Percentiles rank a stretch among this genome's conserved stretches.
These are phyloP conservation scores for Candida maris DNA, from an alignment of 805 yeast species.

Conservation along the genomic window DNA sequence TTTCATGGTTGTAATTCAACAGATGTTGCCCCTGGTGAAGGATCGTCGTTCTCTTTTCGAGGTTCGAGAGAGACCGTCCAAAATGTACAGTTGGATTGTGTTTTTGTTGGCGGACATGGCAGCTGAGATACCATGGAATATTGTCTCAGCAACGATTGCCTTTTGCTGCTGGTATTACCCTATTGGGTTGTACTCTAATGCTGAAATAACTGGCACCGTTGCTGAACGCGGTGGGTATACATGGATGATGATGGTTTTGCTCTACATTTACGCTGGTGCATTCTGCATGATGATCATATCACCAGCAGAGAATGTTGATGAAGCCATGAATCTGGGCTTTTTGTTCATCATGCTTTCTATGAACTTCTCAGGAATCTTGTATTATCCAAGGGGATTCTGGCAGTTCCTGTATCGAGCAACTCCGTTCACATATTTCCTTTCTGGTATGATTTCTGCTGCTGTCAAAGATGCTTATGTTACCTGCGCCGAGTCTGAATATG, in stretches of 20 bases:
- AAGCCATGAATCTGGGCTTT: slow-evolving; percentile 54
- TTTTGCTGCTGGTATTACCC: slow-evolving; percentile 36
- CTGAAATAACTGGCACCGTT: slow-evolving; percentile 36
- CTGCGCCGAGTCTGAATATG: slow-evolving; percentile 47
- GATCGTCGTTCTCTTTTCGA: slow-evolving; percentile 58
- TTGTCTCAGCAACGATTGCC: slow-evolving; percentile 46
- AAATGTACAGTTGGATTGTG: slow-evolving; percentile 67
- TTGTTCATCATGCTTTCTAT: slow-evolving; percentile 52
- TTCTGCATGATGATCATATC: slow-evolving; percentile 49
- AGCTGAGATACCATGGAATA: slow-evolving; percentile 58
- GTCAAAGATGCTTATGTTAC: slow-evolving; percentile 30
- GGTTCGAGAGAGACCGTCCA: slow-evolving; percentile 64
- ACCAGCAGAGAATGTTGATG: slow-evolving; percentile 53
- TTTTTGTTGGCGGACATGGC: slow-evolving; percentile 49
- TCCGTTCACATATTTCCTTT: slow-evolving; percentile 67
- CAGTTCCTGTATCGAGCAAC: slow-evolving; percentile 72
- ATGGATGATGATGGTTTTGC: slow-evolving; percentile 22
- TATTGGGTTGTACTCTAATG: slow-evolving; percentile 27
- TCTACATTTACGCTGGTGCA: slow-evolving; percentile 37
- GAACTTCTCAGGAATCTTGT: slow-evolving; percentile 66
- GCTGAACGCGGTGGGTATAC: slow-evolving; percentile 40
- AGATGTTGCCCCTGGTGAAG: slow-evolving; percentile 56
- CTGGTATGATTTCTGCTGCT: slow-evolving; percentile 27
- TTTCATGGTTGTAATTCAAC: slow-evolving; percentile 58
- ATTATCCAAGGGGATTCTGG: slow-evolving; percentile 77